Evolutionary conservation across 768 basidiomycete genomes (phyloP), one percentile per base, ranked within the genome.

Genomic region (Heimioporus sp.): DNA sequence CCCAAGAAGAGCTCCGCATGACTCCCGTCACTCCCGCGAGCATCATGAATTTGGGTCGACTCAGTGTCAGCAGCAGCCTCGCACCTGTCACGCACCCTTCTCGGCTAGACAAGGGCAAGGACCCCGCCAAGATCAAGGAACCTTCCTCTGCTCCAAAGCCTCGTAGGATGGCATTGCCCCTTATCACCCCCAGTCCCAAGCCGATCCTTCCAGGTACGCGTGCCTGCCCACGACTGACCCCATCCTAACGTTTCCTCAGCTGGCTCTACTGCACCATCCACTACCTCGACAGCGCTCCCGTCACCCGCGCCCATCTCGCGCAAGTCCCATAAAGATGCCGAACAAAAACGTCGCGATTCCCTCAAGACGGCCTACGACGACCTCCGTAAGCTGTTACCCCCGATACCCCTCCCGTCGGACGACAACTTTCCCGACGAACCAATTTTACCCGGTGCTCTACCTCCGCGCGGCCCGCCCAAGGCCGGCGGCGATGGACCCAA

Each of bases 261-360:
- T 10, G 73, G 73, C 10, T 68, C 67, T 24, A 58, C 70, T 34
- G 39, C 64, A 20, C 51, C 67, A 34, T 52, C 68, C 19, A 66
- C 61, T 30, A 43, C 59, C 13, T 56, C 69, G 19, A 59, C 63
- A 4, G 38, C 62, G 9, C 19, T 65, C 38, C 59, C 65, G 56
- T 80, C 64, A 40, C 68, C 69, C 38, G 71, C 70, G 28, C 77
- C 76, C 34, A 69, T 79, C 43, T 80, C 83, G 53, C 92, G 91
- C 68, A 86, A 86, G 28, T 90, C 90, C 8, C 91, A 99, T 72
- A 98, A 98, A 71, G 90, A 86, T 12, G 97, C 97, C 6, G 97
- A 99, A 70, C 97, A 99, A 68, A 94, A 95, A 66, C 87, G 97
- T 41, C 85, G 97, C 10, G 96, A 99, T 70, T 94, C 92, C 40